phyloP scores from a whole-genome alignment of 75 land plant genomes.

The Azolla pinnata region DNA sequence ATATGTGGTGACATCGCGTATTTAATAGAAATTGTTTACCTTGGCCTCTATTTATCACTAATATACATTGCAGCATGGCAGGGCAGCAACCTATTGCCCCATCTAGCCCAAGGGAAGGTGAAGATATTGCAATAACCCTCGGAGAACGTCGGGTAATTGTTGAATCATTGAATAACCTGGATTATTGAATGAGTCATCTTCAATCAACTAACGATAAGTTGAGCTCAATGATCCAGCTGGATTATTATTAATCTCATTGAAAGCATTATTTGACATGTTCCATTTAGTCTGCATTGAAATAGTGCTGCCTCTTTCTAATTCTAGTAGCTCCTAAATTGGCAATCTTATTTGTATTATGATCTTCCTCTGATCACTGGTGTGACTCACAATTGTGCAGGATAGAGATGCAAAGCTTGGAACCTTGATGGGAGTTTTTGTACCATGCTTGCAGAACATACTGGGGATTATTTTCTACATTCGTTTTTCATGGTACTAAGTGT shows the following conservation, averaged over 20 bases:
- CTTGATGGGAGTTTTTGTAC: conserved; percentile 92
- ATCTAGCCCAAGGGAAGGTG: conserved; percentile 65
- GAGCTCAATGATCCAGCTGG: too few species aligned
- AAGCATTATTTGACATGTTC: too few species aligned
- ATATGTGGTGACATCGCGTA: too few species aligned
- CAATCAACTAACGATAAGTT: too few species aligned
- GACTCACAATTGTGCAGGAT: conserved; percentile 59
- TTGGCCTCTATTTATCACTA: neutral
- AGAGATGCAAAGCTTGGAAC: conserved; percentile 70
- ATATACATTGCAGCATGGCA: conserved; percentile 60
- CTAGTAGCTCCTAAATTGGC: too few species aligned
- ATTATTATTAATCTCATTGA: too few species aligned
- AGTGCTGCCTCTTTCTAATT: neutral
- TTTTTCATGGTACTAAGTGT: conserved; percentile 78
- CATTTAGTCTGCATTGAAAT: neutral
- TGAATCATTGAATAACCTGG: too few species aligned
- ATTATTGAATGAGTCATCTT: too few species aligned
- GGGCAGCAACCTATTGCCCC: conserved; percentile 66
- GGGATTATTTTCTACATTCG: conserved; percentile 97
- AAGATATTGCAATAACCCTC: conserved; percentile 68
- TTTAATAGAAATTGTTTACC: too few species aligned
- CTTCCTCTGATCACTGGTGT: too few species aligned
- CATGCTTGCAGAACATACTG: conserved; percentile 95
- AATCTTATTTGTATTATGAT: too few species aligned
- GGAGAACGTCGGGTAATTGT: conserved; percentile 57